A percentile compares a stretch with the other conserved stretches of the same genome.
Conservation (phyloP, 2,329 filamentous ascomycete species). For the Aspergillus unguis region DNA sequence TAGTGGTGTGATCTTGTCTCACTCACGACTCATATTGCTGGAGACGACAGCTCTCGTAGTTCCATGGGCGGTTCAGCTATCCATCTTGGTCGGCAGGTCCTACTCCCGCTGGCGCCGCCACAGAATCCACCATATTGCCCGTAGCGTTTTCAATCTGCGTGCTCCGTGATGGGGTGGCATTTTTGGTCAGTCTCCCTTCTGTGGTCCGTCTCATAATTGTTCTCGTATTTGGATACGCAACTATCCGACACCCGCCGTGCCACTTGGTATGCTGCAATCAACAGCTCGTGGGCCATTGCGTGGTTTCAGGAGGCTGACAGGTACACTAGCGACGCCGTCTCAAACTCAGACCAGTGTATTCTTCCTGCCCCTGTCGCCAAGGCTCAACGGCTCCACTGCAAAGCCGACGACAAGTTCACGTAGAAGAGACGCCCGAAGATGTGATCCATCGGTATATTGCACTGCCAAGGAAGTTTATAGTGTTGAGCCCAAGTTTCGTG, state of each 20-base stretch:
- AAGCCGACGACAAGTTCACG: neutral
- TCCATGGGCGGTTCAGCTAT: neutral
- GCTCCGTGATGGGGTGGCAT: too few species aligned
- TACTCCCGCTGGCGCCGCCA: too few species aligned
- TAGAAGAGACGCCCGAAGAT: neutral
- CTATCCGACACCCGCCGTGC: too few species aligned
- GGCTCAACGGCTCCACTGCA: neutral
- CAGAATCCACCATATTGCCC: too few species aligned
- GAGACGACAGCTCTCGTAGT: neutral
- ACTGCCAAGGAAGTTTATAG: too few species aligned
- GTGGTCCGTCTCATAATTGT: too few species aligned
- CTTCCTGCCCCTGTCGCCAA: neutral
- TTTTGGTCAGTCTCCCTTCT: too few species aligned
- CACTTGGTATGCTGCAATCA: neutral
- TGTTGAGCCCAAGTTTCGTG: too few species aligned
- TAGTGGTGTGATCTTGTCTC: conserved; percentile 1
- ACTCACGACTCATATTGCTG: neutral
- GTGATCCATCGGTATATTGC: neutral
- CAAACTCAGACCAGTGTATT: neutral
- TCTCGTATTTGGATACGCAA: too few species aligned
- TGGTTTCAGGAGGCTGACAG: neutral
- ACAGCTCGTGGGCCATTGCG: neutral
- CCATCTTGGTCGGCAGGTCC: too few species aligned
- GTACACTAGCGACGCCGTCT: neutral
- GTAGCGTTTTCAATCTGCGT: too few species aligned